A percentile compares a stretch with the other conserved stretches of the same genome.
phyloP scores from a whole-genome alignment of 2,329 filamentous ascomycete genomes.

The Neonectria punicea region DNA sequence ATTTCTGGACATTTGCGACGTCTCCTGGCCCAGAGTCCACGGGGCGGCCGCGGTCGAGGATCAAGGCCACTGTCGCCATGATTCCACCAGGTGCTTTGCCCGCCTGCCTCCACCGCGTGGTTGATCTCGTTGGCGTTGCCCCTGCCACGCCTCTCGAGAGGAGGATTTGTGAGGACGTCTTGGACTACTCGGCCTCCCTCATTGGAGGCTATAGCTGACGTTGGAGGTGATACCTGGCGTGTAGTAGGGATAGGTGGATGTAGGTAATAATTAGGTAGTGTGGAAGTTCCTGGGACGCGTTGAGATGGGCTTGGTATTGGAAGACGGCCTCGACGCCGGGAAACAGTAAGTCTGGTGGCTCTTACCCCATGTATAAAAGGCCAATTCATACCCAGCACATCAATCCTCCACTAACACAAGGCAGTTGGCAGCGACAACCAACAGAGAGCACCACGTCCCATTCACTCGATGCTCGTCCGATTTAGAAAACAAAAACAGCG shows the following conservation, averaged over 20 bases:
- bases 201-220: constrained; percentile 6
- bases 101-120: constrained; percentile 18
- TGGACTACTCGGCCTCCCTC: constrained; percentile 25
- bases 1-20: constrained; percentile 23
- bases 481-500: not conserved
- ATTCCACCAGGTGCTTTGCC: not conserved
- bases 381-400: not conserved
- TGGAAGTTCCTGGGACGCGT: not conserved
- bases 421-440: too few species aligned
- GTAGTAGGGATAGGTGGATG: constrained; percentile 5
- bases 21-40: constrained; percentile 27
- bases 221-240: constrained; percentile 3
- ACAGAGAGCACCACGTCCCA: not conserved
- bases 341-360: constrained; percentile 5
- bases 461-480: not conserved
- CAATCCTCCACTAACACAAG: not conserved
- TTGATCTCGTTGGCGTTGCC: constrained; percentile 27
- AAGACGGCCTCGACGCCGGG: not conserved
- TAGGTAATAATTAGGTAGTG: constrained; percentile 2
- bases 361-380: constrained; percentile 6
- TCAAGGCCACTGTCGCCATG: constrained; percentile 31
- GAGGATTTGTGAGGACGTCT: constrained; percentile 44
- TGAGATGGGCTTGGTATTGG: not conserved
- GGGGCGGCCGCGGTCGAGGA: constrained; percentile 26
- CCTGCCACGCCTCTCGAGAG: constrained; percentile 42